Conservation (phyloP, 345 rosid species). For the Clarkia xantiana region DNA sequence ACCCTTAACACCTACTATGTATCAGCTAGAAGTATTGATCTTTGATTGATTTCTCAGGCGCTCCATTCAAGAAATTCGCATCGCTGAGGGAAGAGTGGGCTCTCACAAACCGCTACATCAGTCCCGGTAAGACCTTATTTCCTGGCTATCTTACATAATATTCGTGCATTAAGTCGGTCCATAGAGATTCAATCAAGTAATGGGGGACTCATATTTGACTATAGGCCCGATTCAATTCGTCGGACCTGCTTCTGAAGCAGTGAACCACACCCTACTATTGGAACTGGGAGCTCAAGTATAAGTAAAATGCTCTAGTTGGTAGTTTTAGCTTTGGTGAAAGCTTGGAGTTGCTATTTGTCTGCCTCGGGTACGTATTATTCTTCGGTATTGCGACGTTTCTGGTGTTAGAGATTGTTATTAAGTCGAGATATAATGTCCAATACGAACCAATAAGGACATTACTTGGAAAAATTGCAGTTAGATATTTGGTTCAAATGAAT, state of each 20-base stretch:
- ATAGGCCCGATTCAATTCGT: conserved; percentile 85
- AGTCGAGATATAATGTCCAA: no score
- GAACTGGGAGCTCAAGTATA: conserved; percentile 50
- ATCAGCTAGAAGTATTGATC: not conserved
- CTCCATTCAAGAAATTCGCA: conserved; percentile 72
- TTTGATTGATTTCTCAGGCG: conserved; percentile 30
- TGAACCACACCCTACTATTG: conserved; percentile 52
- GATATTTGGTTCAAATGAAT: no score
- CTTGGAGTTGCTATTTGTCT: no score
- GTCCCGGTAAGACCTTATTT: conserved; percentile 57
- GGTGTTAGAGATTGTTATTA: no score
- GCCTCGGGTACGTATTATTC: no score
- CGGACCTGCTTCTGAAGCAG: conserved; percentile 54
- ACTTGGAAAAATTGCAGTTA: no score
- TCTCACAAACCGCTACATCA: conserved; percentile 51
- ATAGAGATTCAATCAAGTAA: not conserved
- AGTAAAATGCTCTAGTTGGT: no score
- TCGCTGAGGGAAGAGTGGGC: conserved; percentile 83
- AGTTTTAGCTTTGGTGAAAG: no score
- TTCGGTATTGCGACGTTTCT: no score
- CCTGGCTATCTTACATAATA: not conserved
- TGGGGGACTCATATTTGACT: not conserved
- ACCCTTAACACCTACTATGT: no score
- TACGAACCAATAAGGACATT: no score
- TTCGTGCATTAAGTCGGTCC: not conserved